Evolutionary conservation across 257 asterid species (phyloP).

Genomic region (Hygrophila difformis): DNA sequence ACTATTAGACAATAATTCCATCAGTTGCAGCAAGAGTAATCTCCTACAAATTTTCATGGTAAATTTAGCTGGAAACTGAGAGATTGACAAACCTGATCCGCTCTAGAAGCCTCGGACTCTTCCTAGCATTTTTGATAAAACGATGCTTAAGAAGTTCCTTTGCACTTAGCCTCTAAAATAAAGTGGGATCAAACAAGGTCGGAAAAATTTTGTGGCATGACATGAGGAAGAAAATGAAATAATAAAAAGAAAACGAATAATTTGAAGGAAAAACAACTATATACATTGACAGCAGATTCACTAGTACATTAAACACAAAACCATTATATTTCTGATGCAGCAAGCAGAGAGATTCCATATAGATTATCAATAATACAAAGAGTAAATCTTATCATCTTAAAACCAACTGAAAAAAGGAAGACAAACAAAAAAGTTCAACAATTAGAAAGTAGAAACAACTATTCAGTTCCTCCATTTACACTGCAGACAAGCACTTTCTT

Average conservation of each 20-base stretch:
- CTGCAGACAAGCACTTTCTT: neutral
- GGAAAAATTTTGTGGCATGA: neutral
- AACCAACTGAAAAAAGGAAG: slow-evolving; percentile 1
- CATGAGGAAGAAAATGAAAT: neutral
- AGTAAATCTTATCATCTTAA: neutral
- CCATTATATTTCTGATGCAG: neutral
- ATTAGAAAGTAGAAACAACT: slow-evolving; percentile 2
- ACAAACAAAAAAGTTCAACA: neutral
- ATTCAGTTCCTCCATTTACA: neutral
- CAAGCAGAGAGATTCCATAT: neutral
- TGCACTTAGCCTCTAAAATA: slow-evolving; percentile 82
- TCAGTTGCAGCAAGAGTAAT: neutral
- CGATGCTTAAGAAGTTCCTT: slow-evolving; percentile 93
- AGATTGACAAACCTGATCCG: slow-evolving; percentile 64
- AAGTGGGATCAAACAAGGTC: neutral
- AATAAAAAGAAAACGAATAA: neutral
- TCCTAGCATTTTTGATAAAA: slow-evolving; percentile 79
- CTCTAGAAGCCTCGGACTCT: slow-evolving; percentile 90
- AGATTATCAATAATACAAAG: slow-evolving; percentile 12
- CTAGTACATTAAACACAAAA: slow-evolving; percentile 2
- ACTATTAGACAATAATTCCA: slow-evolving; percentile 5
- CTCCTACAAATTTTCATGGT: slow-evolving; percentile 8
- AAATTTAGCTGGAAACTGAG: slow-evolving; percentile 6
- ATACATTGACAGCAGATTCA: slow-evolving; percentile 5
- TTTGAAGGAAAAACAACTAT: neutral